Base-by-base conservation (phyloP, 345 rosid genomes). In the Carallia pectinifolia region DNA sequence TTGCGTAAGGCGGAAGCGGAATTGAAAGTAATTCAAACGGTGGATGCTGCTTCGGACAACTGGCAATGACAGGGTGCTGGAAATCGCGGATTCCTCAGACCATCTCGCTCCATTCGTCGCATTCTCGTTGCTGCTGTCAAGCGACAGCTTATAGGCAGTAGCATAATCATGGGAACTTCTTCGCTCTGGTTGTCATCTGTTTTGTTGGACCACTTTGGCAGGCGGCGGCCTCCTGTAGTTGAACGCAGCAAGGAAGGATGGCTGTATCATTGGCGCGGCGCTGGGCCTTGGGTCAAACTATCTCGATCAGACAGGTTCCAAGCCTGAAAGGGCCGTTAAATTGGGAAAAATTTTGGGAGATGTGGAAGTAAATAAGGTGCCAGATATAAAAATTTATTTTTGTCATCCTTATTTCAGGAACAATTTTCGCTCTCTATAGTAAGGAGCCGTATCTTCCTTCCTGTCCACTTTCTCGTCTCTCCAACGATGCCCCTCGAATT, bases 151-250 rank as follows among this genome's bases (percentile, higher is more conserved):
- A 68, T 82, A 13, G 81, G 82, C 0, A 82, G 81, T 1, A 87
- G 81, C 3, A 69, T 89, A 15, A 73, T 83, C 36, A 76, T 87
- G 81, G 95, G 91, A 19, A 88, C 1, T 30, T 52, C 18, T 82
- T 81, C 33, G 81, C 66, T 29, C 19, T 85, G 50, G 54, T 77
- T 33, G 12, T 80, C 91, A 0, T 87, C 88, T 10, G 47, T 82
- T 31, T 83, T 58, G 70, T 17, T 87, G 67, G 95, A 85, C 79
- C 65, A 61, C 27, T 71, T 68, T 0, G 80, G 80, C 23, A 23
- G 23, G 23, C 23, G 23, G 23, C 23, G 23, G 23, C 23, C 23
- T 23, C 23, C 23, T 23, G 23, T 23, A 23, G 23, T 23, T 23
- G 23, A 23, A 23, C 23, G 23, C 23, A 23, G 23, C 23, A 23